phyloP scores from a whole-genome alignment of 352 stramenopile species.

The Phytophthora hybrid region DNA sequence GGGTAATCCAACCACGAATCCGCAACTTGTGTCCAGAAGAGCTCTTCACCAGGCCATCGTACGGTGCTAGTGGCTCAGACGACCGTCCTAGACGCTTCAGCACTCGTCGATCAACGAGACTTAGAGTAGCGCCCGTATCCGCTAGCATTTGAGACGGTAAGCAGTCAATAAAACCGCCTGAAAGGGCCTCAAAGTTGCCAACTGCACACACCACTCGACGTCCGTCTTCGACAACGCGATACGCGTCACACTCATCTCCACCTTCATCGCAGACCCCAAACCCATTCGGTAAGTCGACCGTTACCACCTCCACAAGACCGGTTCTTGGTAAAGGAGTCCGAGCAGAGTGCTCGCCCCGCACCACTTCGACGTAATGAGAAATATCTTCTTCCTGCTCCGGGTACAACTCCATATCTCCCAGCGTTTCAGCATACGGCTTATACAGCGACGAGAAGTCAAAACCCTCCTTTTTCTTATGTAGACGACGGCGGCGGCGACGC shows the following conservation, averaged over 20 bases:
- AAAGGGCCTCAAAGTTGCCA: conserved; percentile 2
- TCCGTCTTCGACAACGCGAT: background rate
- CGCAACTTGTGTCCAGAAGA: background rate
- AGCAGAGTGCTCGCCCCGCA: background rate
- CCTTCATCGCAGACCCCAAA: background rate
- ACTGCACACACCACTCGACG: background rate
- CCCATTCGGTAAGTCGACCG: background rate
- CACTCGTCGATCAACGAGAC: background rate
- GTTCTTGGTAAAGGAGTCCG: background rate
- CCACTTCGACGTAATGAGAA: background rate
- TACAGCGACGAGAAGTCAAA: conserved; percentile 11
- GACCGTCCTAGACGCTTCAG: conserved; percentile 1
- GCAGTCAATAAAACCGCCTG: conserved; percentile 1
- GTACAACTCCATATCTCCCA: background rate
- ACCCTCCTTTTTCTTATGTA: background rate
- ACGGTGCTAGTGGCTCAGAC: background rate
- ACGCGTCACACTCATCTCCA: background rate
- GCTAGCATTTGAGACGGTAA: conserved; percentile 7
- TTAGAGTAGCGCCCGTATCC: conserved; percentile 10
- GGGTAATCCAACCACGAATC: background rate
- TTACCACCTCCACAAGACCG: background rate
- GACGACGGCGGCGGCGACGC: background rate
- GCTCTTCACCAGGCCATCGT: background rate
- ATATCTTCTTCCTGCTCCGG: conserved; percentile 4
- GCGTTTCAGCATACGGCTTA: background rate